Percentiles rank a stretch among this genome's conserved stretches.
These are phyloP conservation scores for Leersia perrieri DNA, from an alignment of 176 grass and related monocot species.

Conservation along the genomic window DNA sequence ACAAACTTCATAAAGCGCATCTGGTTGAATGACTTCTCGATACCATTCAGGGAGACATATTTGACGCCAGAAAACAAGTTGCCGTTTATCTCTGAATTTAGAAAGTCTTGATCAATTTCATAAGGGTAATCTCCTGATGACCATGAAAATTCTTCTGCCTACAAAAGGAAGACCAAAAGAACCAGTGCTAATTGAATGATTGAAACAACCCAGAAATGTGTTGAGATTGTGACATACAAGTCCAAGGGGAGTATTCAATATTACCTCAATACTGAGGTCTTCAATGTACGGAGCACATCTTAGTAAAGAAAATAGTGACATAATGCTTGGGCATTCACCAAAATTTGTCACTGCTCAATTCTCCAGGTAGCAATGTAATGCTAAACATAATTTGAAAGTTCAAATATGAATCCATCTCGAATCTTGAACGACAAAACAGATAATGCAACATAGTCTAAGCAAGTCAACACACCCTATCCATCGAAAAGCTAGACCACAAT, in stretches of 20 bases:
- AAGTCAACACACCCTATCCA: too few species aligned
- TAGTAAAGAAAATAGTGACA: too few species aligned
- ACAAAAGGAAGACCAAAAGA: not conserved
- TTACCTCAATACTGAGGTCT: not conserved
- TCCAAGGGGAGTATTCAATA: not conserved
- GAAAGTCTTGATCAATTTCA: not conserved
- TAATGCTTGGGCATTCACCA: too few species aligned
- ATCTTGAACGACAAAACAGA: too few species aligned
- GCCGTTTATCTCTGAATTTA: not conserved
- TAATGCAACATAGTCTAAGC: too few species aligned
- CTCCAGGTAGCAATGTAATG: too few species aligned
- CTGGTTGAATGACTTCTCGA: not conserved
- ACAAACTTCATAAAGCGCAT: not conserved
- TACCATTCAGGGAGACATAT: not conserved
- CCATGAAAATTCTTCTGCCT: too few species aligned
- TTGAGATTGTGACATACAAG: not conserved
- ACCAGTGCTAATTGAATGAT: not conserved
- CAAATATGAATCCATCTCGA: too few species aligned
- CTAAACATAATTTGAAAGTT: too few species aligned
- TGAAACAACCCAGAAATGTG: not conserved
- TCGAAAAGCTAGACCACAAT: too few species aligned
- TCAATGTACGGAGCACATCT: not conserved
- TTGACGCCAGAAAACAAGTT: slow-evolving; percentile 13
- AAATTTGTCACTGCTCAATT: too few species aligned
- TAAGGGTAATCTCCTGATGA: too few species aligned